phyloP scores from a whole-genome alignment of 1,139 yeast species.

The Blastobotrys apis region DNA sequence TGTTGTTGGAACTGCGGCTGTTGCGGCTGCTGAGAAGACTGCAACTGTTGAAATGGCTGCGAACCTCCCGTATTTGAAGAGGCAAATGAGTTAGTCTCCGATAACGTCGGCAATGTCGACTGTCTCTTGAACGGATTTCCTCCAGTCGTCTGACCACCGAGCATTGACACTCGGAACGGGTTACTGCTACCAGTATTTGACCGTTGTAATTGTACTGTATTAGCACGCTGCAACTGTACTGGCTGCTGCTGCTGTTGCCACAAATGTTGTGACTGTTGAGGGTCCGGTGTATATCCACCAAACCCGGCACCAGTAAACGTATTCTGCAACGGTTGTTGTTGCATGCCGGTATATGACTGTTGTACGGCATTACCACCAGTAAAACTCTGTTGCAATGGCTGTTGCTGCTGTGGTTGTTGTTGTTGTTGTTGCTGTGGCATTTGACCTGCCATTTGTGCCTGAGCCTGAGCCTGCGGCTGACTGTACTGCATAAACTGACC shows the following conservation, averaged over 20 bases:
- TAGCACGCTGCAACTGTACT: slow-evolving; percentile 14
- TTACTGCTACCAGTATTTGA: slow-evolving; percentile 32
- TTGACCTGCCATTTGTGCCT: slow-evolving; percentile 18
- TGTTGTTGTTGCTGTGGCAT: slow-evolving; percentile 17
- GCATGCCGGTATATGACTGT: slow-evolving; percentile 9
- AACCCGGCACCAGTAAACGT: slow-evolving; percentile 52
- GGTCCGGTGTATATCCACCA: slow-evolving; percentile 45
- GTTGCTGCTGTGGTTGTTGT: slow-evolving; percentile 17
- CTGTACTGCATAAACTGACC: slow-evolving; percentile 21
- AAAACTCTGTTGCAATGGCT: slow-evolving; percentile 14
- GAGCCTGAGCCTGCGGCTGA: slow-evolving; percentile 17
- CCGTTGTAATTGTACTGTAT: slow-evolving; percentile 19
- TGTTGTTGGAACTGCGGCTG: slow-evolving; percentile 20
- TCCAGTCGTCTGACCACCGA: slow-evolving; percentile 9
- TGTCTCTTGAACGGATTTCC: slow-evolving; percentile 30
- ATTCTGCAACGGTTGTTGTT: slow-evolving; percentile 18
- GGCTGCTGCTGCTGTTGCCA: slow-evolving; percentile 17
- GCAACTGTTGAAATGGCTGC: slow-evolving; percentile 17
- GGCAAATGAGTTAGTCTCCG: slow-evolving; percentile 11
- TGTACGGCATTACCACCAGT: slow-evolving; percentile 19
- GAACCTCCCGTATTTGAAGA: slow-evolving; percentile 29
- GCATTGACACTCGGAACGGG: slow-evolving; percentile 28
- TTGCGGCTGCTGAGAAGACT: slow-evolving; percentile 1
- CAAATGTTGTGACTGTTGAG: slow-evolving; percentile 20
- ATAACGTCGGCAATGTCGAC: slow-evolving; percentile 18